A percentile compares a stretch with the other conserved stretches of the same genome.
These are phyloP conservation scores for Angomonas ambiguus DNA, from an alignment of 208 protist genomes.

Conservation along the genomic window DNA sequence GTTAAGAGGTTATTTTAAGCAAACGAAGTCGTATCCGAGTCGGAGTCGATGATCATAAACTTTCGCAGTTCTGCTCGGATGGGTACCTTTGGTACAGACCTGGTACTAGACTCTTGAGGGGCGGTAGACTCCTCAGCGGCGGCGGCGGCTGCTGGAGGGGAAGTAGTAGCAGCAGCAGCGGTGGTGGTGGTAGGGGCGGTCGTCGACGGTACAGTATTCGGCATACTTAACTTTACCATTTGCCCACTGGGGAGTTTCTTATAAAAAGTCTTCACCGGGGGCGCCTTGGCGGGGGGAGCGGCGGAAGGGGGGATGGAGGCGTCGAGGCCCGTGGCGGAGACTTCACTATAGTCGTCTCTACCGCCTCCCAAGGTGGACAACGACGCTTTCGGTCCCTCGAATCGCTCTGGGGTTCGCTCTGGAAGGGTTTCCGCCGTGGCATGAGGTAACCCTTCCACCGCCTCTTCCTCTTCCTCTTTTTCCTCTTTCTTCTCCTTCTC, in stretches of 20 bases:
- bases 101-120: neutral
- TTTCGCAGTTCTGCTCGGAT: conserved; percentile 25
- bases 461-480: neutral
- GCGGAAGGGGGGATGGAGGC: neutral
- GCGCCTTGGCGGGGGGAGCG: neutral
- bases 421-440: neutral
- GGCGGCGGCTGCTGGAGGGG: neutral
- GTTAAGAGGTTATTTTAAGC: neutral
- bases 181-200: neutral
- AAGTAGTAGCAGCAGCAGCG: neutral
- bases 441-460: neutral
- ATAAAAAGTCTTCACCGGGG: neutral
- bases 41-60: conserved; percentile 34
- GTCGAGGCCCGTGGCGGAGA: neutral
- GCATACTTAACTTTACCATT: conserved; percentile 13
- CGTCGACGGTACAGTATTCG: neutral
- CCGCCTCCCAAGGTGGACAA: conserved; percentile 5
- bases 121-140: neutral
- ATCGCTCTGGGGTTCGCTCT: neutral
- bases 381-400: neutral
- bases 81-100: neutral
- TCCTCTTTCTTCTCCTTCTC: too few species aligned
- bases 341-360: neutral
- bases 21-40: conserved; percentile 51
- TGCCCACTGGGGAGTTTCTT: conserved; percentile 3